Base-by-base conservation (phyloP, 352 stramenopile species). In the Plasmopara halstedii region DNA sequence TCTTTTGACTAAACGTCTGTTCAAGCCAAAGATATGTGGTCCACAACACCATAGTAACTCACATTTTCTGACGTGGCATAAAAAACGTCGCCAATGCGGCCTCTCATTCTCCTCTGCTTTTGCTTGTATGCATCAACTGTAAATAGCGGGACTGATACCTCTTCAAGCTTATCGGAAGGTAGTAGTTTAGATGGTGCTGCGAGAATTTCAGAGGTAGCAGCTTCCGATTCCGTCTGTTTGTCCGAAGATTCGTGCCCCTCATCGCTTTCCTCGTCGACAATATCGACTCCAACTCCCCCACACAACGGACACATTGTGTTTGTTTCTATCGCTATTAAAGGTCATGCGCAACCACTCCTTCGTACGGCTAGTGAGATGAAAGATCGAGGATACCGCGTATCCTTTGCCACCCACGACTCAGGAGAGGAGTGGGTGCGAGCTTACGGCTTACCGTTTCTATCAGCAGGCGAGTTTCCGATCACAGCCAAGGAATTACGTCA, bases 331-430 rank as follows among this genome's bases (percentile, higher is more conserved):
- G 80, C 73, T 7, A 89, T 94, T 49, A 83, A 85, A 36, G 71
- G 76, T 23, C 83, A 94, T 45, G 77, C 81, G 17, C 61, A 72
- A 57, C 83, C 83, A 36, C 58, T 94, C 47, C 64, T 94, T 20
- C 80, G 78, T 3, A 56, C 91, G 32, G 79, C 83, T 27, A 71
- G 75, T 26, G 78, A 83, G 37, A 88, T 94, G 76, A 62, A 72
- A 37, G 49, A 55, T 37, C 63, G 64, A 35, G 83, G 83, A 46
- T 90, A 89, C 53, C 63, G 62, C 19, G 83, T 94, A 15, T 70
- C 74, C 17, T 91, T 94, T 42, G 83, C 83, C 6, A 91, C 81
- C 11, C 80, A 94, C 44, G 79, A 91, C 56, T 88, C 79, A 0
- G 80, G 79, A 8, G 62, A 70, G 14, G 78, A 91, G 22, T 92